These are phyloP conservation scores for Phaeosphaeria sp. DNA, from an alignment of 2,329 filamentous ascomycete species.

Conservation along the genomic window DNA sequence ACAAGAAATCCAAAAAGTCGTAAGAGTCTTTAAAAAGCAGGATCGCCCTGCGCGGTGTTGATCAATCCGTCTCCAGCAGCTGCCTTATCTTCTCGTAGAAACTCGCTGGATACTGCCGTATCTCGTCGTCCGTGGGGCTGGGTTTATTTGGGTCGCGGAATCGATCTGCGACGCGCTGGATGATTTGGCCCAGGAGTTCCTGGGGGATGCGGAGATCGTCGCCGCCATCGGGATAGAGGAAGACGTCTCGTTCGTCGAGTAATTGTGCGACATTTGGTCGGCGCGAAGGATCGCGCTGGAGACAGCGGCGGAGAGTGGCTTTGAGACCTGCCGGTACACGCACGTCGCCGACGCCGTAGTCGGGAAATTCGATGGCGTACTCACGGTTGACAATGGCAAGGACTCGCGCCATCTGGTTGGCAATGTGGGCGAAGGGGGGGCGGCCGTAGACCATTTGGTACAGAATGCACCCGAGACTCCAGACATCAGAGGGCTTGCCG, in stretches of 20 bases:
- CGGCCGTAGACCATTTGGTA: constrained; percentile 99
- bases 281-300: constrained; percentile 64
- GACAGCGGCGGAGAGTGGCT: constrained; percentile 63
- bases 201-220: constrained; percentile 57
- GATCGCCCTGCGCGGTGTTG: background rate
- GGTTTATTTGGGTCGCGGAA: constrained; percentile 61
- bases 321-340: constrained; percentile 63
- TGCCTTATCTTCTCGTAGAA: constrained; percentile 58
- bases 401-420: constrained; percentile 84
- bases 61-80: constrained; percentile 41
- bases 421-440: constrained; percentile 92
- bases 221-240: constrained; percentile 64
- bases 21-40: constrained; percentile 2
- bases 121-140: constrained; percentile 64
- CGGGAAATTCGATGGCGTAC: constrained; percentile 75
- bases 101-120: constrained; percentile 53
- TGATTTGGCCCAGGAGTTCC: constrained; percentile 66
- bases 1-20: background rate
- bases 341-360: constrained; percentile 70
- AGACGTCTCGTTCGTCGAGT: constrained; percentile 62
- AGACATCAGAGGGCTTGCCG: constrained; percentile 94
- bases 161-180: constrained; percentile 66
- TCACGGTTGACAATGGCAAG: constrained; percentile 84
- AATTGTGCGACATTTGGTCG: constrained; percentile 65
- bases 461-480: constrained; percentile 94